Percentiles rank a stretch among this genome's conserved stretches.
Conservation (phyloP, 1,284 basidiomycete genomes). For the Clitocybe nebularis region DNA sequence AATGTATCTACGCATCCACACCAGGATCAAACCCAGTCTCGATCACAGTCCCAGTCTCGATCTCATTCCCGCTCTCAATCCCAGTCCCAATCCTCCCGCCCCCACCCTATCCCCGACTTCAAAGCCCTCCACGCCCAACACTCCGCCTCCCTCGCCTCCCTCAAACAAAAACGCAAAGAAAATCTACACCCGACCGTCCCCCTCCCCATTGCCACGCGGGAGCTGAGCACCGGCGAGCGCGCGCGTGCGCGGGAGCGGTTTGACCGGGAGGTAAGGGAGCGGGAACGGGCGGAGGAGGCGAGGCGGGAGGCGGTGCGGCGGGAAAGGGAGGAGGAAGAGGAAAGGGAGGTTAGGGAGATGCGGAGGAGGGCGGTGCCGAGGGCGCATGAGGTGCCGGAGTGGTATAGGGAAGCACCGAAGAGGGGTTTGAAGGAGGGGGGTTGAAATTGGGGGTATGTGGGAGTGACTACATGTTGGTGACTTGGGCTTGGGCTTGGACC, state of each 20-base stretch:
- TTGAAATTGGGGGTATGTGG: slow-evolving; percentile 10
- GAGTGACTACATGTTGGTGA: background rate
- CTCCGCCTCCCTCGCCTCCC: slow-evolving; percentile 34
- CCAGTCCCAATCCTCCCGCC: slow-evolving; percentile 15
- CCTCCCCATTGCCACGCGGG: slow-evolving; percentile 36
- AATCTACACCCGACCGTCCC: slow-evolving; percentile 44
- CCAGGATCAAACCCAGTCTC: background rate
- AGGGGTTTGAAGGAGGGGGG: slow-evolving; percentile 26
- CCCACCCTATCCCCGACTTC: slow-evolving; percentile 46
- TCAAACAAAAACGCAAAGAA: slow-evolving; percentile 42
- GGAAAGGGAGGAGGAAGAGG: slow-evolving; percentile 40
- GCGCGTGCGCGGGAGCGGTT: slow-evolving; percentile 59
- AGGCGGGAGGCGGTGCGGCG: slow-evolving; percentile 37
- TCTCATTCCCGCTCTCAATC: background rate
- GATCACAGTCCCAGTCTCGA: background rate
- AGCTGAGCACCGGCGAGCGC: slow-evolving; percentile 50
- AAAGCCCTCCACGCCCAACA: slow-evolving; percentile 49
- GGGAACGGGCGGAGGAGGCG: slow-evolving; percentile 48
- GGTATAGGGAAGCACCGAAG: slow-evolving; percentile 65
- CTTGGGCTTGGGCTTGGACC: background rate
- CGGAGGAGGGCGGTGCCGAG: slow-evolving; percentile 60
- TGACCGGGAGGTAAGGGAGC: slow-evolving; percentile 51
- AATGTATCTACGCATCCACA: background rate
- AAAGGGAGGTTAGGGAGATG: slow-evolving; percentile 55
- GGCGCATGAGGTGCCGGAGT: slow-evolving; percentile 68